phyloP scores from a whole-genome alignment of 768 basidiomycete species.

The Calocybe cyanea region DNA sequence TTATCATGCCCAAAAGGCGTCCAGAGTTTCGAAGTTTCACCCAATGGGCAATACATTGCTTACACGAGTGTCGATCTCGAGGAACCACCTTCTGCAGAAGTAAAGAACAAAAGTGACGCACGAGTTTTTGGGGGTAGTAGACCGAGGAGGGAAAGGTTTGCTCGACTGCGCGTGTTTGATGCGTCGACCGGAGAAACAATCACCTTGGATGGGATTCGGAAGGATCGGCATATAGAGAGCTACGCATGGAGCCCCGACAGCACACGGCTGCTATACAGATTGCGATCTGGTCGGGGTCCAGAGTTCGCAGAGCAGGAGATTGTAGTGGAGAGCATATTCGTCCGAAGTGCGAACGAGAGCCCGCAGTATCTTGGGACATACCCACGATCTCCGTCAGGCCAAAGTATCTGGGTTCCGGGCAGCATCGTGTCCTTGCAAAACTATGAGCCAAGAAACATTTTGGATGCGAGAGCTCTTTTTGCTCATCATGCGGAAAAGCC shows the following conservation, averaged over 20 bases:
- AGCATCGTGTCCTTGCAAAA: constrained; percentile 27
- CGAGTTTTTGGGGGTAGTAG: constrained; percentile 23
- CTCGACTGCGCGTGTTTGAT: constrained; percentile 22
- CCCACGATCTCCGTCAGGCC: constrained; percentile 29
- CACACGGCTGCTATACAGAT: constrained; percentile 25
- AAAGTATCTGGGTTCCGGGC: constrained; percentile 27
- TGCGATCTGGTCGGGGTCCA: constrained; percentile 22
- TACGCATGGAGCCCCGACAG: constrained; percentile 30
- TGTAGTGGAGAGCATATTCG: constrained; percentile 22
- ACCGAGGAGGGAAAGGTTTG: constrained; percentile 6
- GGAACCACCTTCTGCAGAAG: constrained; percentile 7
- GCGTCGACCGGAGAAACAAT: constrained; percentile 21
- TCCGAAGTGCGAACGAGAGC: constrained; percentile 10
- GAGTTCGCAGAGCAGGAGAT: constrained; percentile 29
- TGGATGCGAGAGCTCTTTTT: constrained; percentile 30
- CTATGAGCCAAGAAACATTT: constrained; percentile 24
- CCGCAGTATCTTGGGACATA: constrained; percentile 22
- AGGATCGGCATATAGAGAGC: constrained; percentile 26
- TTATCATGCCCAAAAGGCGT: constrained; percentile 18
- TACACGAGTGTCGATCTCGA: constrained; percentile 22
- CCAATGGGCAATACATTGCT: constrained; percentile 26
- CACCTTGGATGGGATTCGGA: constrained; percentile 18
- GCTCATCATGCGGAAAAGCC: constrained; percentile 16
- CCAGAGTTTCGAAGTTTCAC: constrained; percentile 28
- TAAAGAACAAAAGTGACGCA: constrained; percentile 22